phyloP scores from a whole-genome alignment of 2,329 filamentous ascomycete species.

The Tolypocladium ophioglossoides region DNA sequence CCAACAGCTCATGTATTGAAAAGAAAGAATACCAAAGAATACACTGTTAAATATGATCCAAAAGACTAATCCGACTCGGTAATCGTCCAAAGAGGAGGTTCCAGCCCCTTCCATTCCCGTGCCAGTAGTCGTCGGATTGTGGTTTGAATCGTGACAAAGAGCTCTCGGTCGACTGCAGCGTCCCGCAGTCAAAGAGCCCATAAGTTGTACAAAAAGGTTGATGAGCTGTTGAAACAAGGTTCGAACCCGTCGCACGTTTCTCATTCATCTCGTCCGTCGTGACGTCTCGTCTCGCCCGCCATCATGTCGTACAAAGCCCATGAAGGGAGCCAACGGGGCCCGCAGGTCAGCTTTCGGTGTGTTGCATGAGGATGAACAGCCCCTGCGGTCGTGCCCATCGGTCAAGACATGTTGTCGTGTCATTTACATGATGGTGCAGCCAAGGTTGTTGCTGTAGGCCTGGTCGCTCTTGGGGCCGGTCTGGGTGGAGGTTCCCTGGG shows the following conservation, averaged over 20 bases:
- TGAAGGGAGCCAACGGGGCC: neutral
- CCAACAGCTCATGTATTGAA: neutral
- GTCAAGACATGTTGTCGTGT: neutral
- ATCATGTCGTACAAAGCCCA: neutral
- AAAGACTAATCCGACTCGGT: neutral
- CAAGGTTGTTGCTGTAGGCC: slow-evolving; percentile 10
- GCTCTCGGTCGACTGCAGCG: neutral
- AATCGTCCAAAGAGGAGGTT: neutral
- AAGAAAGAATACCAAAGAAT: neutral
- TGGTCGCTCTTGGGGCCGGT: slow-evolving; percentile 10
- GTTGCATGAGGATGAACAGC: neutral
- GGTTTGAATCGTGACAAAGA: neutral
- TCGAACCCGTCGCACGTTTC: neutral
- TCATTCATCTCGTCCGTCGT: neutral
- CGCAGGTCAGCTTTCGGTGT: neutral
- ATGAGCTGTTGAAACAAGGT: neutral
- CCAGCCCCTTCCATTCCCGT: neutral
- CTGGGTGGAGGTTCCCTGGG: slow-evolving; percentile 6
- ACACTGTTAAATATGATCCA: neutral
- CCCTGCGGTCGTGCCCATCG: neutral
- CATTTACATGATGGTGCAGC: slow-evolving; percentile 25
- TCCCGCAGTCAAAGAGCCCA: neutral
- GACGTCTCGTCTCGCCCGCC: neutral
- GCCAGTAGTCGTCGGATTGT: neutral
- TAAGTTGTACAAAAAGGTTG: neutral